Evolutionary conservation across 2,329 filamentous ascomycete species (phyloP).

Genomic region (Neodidymelliopsis sp.): DNA sequence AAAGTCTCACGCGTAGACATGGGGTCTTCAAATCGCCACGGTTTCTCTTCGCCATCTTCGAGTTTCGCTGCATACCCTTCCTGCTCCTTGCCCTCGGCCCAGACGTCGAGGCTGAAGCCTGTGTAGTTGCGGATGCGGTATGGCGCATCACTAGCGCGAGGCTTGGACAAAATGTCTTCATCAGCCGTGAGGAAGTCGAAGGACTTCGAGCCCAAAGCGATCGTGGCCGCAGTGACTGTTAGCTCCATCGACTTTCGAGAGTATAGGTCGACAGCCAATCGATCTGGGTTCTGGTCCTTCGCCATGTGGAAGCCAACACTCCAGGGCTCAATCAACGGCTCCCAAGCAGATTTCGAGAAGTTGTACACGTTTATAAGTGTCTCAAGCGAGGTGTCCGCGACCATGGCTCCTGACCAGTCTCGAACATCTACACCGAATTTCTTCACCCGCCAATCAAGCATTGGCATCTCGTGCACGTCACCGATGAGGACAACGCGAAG

Average conservation of each 20-base stretch:
- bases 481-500: slow-evolving; percentile 93
- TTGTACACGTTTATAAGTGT: slow-evolving; percentile 98
- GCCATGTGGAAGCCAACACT: slow-evolving; percentile 89
- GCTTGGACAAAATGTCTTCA: slow-evolving; percentile 92
- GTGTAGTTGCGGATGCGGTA: slow-evolving; percentile 96
- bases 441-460: slow-evolving; percentile 93
- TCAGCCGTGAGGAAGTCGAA: slow-evolving; percentile 87
- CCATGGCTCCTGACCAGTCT: slow-evolving; percentile 90
- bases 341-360: slow-evolving; percentile 98
- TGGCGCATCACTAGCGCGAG: slow-evolving; percentile 87
- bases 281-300: slow-evolving; percentile 76
- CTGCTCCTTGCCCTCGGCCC: slow-evolving; percentile 73
- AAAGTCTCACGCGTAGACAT: slow-evolving; percentile 95
- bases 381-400: slow-evolving; percentile 87
- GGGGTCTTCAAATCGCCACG: slow-evolving; percentile 97
- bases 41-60: slow-evolving; percentile 86
- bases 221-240: slow-evolving; percentile 90
- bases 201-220: slow-evolving; percentile 91
- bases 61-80: slow-evolving; percentile 78
- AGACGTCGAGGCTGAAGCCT: slow-evolving; percentile 86
- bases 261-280: slow-evolving; percentile 82
- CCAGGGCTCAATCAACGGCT: slow-evolving; percentile 96
- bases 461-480: slow-evolving; percentile 92
- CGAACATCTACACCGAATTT: slow-evolving; percentile 83
- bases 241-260: slow-evolving; percentile 92